Evolutionary conservation across 2,329 filamentous ascomycete genomes (phyloP), one percentile per base, ranked within the genome.

Genomic region (Metarhizium rileyi): DNA sequence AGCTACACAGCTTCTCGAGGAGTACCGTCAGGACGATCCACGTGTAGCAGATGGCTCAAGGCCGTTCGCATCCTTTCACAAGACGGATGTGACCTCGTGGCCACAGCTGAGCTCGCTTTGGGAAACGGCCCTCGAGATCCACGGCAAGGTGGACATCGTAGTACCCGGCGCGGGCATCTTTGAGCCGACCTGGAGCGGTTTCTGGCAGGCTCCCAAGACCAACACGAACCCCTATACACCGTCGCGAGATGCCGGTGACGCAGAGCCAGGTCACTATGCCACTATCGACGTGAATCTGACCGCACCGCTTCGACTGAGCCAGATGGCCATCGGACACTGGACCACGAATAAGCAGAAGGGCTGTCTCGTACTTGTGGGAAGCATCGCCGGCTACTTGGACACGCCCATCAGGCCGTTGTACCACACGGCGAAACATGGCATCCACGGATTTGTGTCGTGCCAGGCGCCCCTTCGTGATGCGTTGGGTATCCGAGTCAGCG

Each of bases 271-370:
- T 3, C 60, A 60, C 44, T 70, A 70, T 45, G 58, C 58, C 28
- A 57, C 63, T 18, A 47, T 70, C 3, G 64, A 66, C 47, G 61
- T 70, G 47, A 71, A 70, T 51, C 55, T 70, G 28, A 56, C 61
- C 8, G 59, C 63, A 23, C 68, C 68, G 2, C 65, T 69, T 38
- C 63, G 66, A 18, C 52, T 67, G 42, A 64, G 61, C 30, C 67
- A 70, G 56, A 55, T 71, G 25, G 68, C 66, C 33, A 60, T 70
- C 30, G 58, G 61, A 3, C 54, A 69, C 52, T 71, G 68, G 66
- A 64, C 63, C 8, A 56, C 58, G 52, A 56, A 52, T 33, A 59
- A 57, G 44, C 52, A 55, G 9, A 53, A 56, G 2, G 66, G 63
- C 1, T 61, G 57, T 42, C 46, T 70, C 25, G 52, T 69, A 22